phyloP scores from a whole-genome alignment of 192 early-diverging fungal genomes.

The Rhizophagus sp. region DNA sequence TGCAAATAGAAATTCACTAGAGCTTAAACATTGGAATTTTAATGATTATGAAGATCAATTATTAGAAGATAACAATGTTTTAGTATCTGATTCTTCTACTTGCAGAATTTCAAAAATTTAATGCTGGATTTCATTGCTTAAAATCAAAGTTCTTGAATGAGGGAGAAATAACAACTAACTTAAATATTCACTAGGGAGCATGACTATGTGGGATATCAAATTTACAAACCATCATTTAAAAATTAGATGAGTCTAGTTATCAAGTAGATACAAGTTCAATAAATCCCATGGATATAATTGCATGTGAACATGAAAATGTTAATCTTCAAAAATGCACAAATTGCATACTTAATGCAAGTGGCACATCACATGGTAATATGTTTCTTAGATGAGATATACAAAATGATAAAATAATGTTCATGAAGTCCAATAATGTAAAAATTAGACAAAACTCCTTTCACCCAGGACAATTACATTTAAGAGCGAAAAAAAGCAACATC shows the following conservation, averaged over 20 bases:
- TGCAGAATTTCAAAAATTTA: no score
- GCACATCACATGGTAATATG: no score
- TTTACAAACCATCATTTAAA: conserved; percentile 20
- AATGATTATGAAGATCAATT: conserved; percentile 24
- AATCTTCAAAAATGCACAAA: not conserved
- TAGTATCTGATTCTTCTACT: no score
- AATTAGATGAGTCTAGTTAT: conserved; percentile 11
- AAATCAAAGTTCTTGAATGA: no score
- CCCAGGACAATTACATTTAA: no score
- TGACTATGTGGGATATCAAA: not conserved
- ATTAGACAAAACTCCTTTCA: no score
- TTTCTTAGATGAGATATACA: no score
- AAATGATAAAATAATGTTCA: no score
- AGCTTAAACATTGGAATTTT: conserved; percentile 15
- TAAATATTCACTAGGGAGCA: no score
- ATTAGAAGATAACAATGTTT: not conserved
- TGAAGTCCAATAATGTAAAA: no score
- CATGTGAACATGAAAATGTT: conserved; percentile 10
- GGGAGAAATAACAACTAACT: no score
- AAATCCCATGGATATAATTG: not conserved
- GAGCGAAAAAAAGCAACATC: no score
- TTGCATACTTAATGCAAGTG: conserved; percentile 20
- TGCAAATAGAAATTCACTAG: not conserved
- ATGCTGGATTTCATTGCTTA: conserved; percentile 20
- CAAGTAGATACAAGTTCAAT: conserved; percentile 32